A percentile compares a stretch with the other conserved stretches of the same genome.
Conservation (phyloP, 2,329 filamentous ascomycete genomes). For the Blastomyces parvus region DNA sequence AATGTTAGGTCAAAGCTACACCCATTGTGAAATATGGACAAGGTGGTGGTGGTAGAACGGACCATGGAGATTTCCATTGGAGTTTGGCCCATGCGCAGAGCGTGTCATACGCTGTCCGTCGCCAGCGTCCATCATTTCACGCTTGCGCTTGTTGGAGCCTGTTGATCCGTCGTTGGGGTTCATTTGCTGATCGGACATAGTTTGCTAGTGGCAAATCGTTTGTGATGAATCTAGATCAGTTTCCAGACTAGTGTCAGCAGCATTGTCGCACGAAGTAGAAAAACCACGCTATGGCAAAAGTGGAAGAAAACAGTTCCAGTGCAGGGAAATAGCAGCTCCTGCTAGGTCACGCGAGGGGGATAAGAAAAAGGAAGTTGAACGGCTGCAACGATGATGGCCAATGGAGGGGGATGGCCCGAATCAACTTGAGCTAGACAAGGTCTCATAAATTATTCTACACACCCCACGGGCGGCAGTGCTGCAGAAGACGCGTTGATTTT, state of each 20-base stretch:
- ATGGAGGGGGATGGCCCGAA: not conserved
- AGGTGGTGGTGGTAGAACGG: not conserved
- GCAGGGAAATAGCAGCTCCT: not conserved
- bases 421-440: not conserved
- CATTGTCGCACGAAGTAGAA: not conserved
- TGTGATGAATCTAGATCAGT: not conserved
- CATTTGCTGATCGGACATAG: conserved; percentile 34
- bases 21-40: not conserved
- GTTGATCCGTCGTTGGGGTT: conserved; percentile 21
- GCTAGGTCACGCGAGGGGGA: not conserved
- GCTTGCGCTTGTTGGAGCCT: conserved; percentile 32
- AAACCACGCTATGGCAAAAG: not conserved
- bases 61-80: conserved; percentile 25
- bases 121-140: conserved; percentile 32
- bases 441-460: not conserved
- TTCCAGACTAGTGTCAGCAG: not conserved
- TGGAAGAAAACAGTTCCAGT: not conserved
- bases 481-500: not conserved
- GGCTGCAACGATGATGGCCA: not conserved
- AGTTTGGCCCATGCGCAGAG: conserved; percentile 27
- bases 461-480: not conserved
- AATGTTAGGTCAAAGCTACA: no score
- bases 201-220: not conserved
- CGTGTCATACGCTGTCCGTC: conserved; percentile 34
- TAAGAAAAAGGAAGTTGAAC: not conserved